phyloP scores from a whole-genome alignment of 2,329 filamentous ascomycete genomes.

The Aschersonia sp. region DNA sequence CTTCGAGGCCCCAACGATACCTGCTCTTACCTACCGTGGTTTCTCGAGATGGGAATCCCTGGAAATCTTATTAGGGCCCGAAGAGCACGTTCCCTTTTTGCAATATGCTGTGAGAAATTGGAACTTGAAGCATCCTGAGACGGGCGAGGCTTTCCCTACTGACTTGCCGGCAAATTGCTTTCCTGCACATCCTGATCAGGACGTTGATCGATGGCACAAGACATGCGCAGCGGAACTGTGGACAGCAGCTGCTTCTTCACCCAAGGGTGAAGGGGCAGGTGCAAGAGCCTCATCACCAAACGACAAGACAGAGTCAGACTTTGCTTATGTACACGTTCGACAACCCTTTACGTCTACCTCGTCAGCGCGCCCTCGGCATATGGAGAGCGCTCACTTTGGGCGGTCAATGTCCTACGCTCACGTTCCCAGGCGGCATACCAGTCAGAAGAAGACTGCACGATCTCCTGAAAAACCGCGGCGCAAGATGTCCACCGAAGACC shows the following conservation, averaged over 20 bases:
- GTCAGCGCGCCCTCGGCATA: conserved; percentile 12
- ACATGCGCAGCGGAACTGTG: conserved; percentile 57
- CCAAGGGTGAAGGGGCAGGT: conserved; percentile 4
- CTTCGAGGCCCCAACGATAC: conserved; percentile 63
- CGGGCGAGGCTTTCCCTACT: conserved; percentile 51
- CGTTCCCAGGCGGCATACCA: conserved; percentile 20
- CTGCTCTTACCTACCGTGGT: conserved; percentile 67
- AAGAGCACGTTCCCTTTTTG: conserved; percentile 74
- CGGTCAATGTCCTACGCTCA: conserved; percentile 25
- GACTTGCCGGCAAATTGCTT: conserved; percentile 49
- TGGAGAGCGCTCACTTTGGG: conserved; percentile 17
- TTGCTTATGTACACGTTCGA: conserved; percentile 21
- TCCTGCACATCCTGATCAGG: conserved; percentile 56
- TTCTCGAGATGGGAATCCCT: conserved; percentile 93
- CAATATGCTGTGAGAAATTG: conserved; percentile 69
- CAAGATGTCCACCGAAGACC: conserved; percentile 24
- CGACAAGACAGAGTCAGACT: conserved; percentile 20
- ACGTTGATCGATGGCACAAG: conserved; percentile 81
- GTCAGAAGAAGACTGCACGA: conserved; percentile 16
- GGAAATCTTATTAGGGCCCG: conserved; percentile 73
- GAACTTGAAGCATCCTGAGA: conserved; percentile 59
- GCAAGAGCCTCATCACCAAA: conserved; percentile 10
- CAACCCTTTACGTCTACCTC: conserved; percentile 13
- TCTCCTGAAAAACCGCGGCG: conserved; percentile 20
- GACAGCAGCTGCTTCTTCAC: conserved; percentile 32